Evolutionary conservation across 73 alveolate species (phyloP), one percentile per base, ranked within the genome.

Genomic region (Blepharisma japonicum): DNA sequence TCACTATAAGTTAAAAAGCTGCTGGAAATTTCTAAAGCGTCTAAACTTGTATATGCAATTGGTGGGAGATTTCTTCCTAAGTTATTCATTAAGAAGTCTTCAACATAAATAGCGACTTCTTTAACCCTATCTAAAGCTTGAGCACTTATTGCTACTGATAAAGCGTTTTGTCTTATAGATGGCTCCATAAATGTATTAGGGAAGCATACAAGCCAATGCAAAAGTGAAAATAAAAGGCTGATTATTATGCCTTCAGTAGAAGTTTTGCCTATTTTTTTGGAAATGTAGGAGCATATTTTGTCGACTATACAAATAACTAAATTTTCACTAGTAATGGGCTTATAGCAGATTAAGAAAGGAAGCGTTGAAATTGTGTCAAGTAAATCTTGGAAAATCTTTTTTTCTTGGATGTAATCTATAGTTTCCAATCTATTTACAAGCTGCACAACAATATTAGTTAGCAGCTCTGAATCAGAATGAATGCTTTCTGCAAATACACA

Each of bases 361-460:
- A 25, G 18, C 5, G 74, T 61, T 18, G 74, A 14, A 25, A 61
- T 61, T 8, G 23, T 39, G 11, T 11, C 14, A 2, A 61, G 14
- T 25, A 61, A 61, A 5, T 61, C 47, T 9, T 8, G 14, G 74
- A 2, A 61, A n/a, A 61, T 61, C 47, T 61, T 14, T 14, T 61
- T 39, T 14, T 61, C 49, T 61, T n/a, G 11, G 39, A 61, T 61
- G 23, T 61, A 32, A 32, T 32, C 42, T 32, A 32, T 32, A 32
- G 42, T 61, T 4, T 61, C 23, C 74, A 61, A 61, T 14, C 74
- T 14, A 61, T 61, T 61, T 61, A 25, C 47, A n/a, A 61, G 47
- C 14, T n/a, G 18, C 5, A 61, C 18, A 5, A 61, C 23, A 25
- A 61, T 11, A n/a, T 9, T 25, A 8, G 14, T n/a, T 2, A 61